Evolutionary conservation across 768 basidiomycete genomes (phyloP).

Genomic region (Daedalea quercina): DNA sequence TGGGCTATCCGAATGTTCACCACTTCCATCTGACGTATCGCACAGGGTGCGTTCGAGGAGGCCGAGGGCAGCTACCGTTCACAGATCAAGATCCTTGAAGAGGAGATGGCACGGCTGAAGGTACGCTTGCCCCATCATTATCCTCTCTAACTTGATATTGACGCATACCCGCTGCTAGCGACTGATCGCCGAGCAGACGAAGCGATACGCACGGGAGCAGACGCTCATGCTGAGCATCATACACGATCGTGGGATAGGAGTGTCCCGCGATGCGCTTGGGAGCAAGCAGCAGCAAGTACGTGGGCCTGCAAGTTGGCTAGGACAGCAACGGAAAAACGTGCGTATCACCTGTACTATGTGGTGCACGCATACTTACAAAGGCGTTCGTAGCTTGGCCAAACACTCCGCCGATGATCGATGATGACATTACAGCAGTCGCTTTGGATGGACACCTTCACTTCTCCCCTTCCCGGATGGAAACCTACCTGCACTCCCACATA

Average conservation of each 20-base stretch:
- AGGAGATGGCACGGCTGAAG: slow-evolving; percentile 40
- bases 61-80: slow-evolving; percentile 41
- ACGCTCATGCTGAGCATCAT: slow-evolving; percentile 74
- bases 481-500: not conserved
- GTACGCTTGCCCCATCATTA: no score
- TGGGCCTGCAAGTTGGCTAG: slow-evolving; percentile 64
- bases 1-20: slow-evolving; percentile 1
- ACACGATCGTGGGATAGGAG: slow-evolving; percentile 63
- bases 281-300: slow-evolving; percentile 35
- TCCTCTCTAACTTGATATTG: no score
- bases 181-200: slow-evolving; percentile 43
- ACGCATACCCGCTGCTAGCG: no score
- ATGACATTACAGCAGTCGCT: not conserved
- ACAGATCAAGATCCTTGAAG: slow-evolving; percentile 28
- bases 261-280: slow-evolving; percentile 53
- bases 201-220: slow-evolving; percentile 69
- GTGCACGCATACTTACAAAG: not conserved
- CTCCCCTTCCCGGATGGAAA: not conserved
- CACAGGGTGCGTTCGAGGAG: slow-evolving; percentile 60
- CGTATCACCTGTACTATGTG: slow-evolving; percentile 8
- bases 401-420: slow-evolving; percentile 31
- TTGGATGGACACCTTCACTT: not conserved
- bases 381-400: slow-evolving; percentile 20
- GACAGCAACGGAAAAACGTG: slow-evolving; percentile 53
- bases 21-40: slow-evolving; percentile 1